These are phyloP conservation scores for Zymoseptoria ardabiliae DNA, from an alignment of 2,329 filamentous ascomycete genomes.

Conservation along the genomic window DNA sequence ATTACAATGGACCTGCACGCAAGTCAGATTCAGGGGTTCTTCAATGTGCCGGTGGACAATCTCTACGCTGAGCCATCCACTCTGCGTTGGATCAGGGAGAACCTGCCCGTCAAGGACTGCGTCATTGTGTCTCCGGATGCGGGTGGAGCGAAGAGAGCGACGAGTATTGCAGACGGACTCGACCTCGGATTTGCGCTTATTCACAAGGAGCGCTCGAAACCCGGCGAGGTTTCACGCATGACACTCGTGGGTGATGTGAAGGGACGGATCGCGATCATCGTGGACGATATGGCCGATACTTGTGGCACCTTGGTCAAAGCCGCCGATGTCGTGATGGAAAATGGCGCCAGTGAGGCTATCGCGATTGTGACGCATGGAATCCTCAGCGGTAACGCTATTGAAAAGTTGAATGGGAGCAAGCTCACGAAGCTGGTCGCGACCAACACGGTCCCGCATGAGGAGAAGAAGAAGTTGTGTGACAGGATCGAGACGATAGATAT, in stretches of 20 bases:
- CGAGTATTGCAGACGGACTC: constrained; percentile 84
- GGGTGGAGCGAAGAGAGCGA: constrained; percentile 87
- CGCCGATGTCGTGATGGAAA: constrained; percentile 76
- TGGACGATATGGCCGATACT: constrained; percentile 97
- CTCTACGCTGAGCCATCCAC: constrained; percentile 92
- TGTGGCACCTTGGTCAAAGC: constrained; percentile 86
- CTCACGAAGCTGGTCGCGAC: constrained; percentile 78
- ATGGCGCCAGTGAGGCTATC: constrained; percentile 80
- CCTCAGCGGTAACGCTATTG: constrained; percentile 77
- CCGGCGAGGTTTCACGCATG: constrained; percentile 87
- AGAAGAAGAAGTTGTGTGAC: constrained; percentile 70
- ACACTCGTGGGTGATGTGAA: constrained; percentile 90
- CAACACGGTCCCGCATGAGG: constrained; percentile 75
- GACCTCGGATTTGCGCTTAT: constrained; percentile 90
- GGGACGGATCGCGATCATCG: constrained; percentile 87
- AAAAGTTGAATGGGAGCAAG: constrained; percentile 72
- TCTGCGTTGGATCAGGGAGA: constrained; percentile 82
- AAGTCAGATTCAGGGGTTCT: constrained; percentile 91
- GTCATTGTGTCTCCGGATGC: constrained; percentile 95
- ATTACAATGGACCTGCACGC: constrained; percentile 97
- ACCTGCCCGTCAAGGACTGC: constrained; percentile 71
- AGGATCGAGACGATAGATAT: constrained; percentile 89
- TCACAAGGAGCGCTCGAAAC: constrained; percentile 89
- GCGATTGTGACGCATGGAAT: constrained; percentile 96
- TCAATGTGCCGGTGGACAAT: constrained; percentile 74